Base-by-base conservation (phyloP, 495 filamentous ascomycete genomes). In the Aspergillus asperescens region DNA sequence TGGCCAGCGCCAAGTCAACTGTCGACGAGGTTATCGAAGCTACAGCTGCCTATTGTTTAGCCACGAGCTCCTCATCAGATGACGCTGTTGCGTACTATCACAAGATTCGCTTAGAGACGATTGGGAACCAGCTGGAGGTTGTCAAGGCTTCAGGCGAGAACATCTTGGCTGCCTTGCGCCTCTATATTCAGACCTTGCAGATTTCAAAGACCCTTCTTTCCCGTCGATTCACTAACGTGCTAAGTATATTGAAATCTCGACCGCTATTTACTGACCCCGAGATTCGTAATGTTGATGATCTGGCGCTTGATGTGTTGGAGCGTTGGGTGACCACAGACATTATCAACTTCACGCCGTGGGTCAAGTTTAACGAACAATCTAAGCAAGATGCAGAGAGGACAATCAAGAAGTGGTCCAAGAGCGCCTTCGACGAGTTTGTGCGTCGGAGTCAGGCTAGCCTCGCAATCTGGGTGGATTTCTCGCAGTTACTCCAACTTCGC, bases 81-180 rank as follows among this genome's bases (percentile, higher is more conserved):
- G 90, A 96, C 61, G 84, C 88, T 0, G 71, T 98, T 25, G 73
- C 81, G 12, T 85, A 94, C 68, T 96, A 97, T 63, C 78, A 94
- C 37, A 74, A 82, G 49, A 75, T 91, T 9, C 81, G 94, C 16
- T 74, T 81, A 29, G 79, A 85, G 47, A 78, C 80, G 0, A 84
- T 94, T 24, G 69, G 73, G 1, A 73, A 77, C 19, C 76, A 80
- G n/a, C 68, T 88, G 29, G 75, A 68, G 43, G 28, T 68, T 19
- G 55, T 52, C 13, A 67, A 67, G 24, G 18, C 41, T 9, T 65
- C 65, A 13, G 62, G 61, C 6, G 67, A 75, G 38, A 77, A 80
- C 41, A 75, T 88, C 15, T 66, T 85, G 1, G 76, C 73, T 48
- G 79, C 84, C 19, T 68, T 96, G 34, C 74, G 75, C 24, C 66